Evolutionary conservation across 768 basidiomycete genomes (phyloP).

Genomic region (Suillus sp.): DNA sequence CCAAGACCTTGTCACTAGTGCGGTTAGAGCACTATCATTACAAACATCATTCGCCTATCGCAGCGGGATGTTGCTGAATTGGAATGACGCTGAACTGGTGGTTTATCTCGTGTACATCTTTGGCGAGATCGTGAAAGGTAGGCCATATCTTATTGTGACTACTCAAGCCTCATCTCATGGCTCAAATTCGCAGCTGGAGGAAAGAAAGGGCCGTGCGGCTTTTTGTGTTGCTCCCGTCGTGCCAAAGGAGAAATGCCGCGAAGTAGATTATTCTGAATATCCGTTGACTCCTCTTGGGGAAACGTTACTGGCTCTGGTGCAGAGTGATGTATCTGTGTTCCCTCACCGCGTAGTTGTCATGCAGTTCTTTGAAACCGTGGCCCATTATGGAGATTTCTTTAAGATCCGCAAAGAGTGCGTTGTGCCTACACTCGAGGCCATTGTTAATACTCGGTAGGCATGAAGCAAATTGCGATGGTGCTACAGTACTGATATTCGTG

Average conservation of each 20-base stretch:
- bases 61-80: constrained; percentile 66
- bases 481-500: constrained; percentile 13
- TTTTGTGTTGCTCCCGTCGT: constrained; percentile 79
- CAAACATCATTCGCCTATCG: constrained; percentile 71
- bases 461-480: background rate
- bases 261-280: constrained; percentile 73
- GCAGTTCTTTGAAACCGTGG: constrained; percentile 90
- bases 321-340: constrained; percentile 78
- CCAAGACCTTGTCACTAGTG: constrained; percentile 78
- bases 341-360: constrained; percentile 83
- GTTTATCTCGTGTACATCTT: constrained; percentile 93
- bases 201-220: constrained; percentile 80
- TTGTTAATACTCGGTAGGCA: constrained; percentile 79
- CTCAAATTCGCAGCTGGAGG: constrained; percentile 53
- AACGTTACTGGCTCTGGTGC: constrained; percentile 81
- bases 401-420: constrained; percentile 90
- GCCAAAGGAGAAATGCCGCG: constrained; percentile 67
- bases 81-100: constrained; percentile 93
- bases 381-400: constrained; percentile 97
- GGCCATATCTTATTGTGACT: constrained; percentile 25
- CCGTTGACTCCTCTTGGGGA: constrained; percentile 90
- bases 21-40: constrained; percentile 71
- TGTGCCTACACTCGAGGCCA: constrained; percentile 82
- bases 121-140: constrained; percentile 91
- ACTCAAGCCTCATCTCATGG: constrained; percentile 11